Evolutionary conservation across 345 rosid species (phyloP).

Genomic region (Populus euphratica): DNA sequence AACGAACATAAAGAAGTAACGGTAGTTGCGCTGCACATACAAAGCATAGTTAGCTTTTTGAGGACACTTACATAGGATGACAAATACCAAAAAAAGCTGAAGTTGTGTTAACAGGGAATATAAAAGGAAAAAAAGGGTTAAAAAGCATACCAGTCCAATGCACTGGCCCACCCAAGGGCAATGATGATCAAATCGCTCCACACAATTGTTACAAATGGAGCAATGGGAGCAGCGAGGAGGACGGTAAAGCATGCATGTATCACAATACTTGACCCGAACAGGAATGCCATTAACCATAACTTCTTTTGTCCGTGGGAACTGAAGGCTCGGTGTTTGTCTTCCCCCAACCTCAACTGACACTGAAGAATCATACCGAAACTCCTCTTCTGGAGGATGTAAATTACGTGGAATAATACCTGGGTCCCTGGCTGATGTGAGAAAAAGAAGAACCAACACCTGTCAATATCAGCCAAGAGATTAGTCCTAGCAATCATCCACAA

Average conservation of each 20-base stretch:
- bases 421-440: slow-evolving; percentile 83
- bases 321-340: slow-evolving; percentile 85
- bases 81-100: neutral
- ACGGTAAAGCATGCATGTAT: slow-evolving; percentile 95
- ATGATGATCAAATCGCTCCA: slow-evolving; percentile 97
- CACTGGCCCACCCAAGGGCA: slow-evolving; percentile 99
- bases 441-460: slow-evolving; percentile 81
- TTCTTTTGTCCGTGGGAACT: slow-evolving; percentile 86
- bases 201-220: slow-evolving; percentile 85
- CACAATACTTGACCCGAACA: slow-evolving; percentile 88
- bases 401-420: slow-evolving; percentile 94
- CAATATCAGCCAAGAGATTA: slow-evolving; percentile 29
- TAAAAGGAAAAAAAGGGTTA: neutral
- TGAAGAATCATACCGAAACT: slow-evolving; percentile 57
- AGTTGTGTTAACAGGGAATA: neutral
- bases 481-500: neutral
- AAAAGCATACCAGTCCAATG: slow-evolving; percentile 79
- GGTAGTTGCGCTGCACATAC: slow-evolving; percentile 83
- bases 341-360: slow-evolving; percentile 57
- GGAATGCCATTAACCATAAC: slow-evolving; percentile 72
- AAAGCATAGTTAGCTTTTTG: neutral
- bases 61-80: neutral
- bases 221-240: slow-evolving; percentile 99
- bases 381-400: slow-evolving; percentile 95
- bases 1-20: slow-evolving; percentile 93